Conservation (phyloP, 2,329 filamentous ascomycete genomes). For the Arthrobotrys conoides region DNA sequence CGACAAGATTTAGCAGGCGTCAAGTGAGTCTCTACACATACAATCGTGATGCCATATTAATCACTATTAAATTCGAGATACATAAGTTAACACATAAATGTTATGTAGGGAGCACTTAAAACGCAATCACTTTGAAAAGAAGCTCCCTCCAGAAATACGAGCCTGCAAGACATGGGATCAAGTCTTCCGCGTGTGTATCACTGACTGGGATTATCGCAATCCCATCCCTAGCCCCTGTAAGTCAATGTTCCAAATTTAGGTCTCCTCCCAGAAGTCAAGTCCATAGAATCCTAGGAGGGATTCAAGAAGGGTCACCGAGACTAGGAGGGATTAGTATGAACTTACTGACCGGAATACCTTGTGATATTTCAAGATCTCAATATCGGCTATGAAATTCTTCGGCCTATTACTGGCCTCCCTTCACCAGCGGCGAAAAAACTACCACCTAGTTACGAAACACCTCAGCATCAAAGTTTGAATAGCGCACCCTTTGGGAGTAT, state of each 20-base stretch:
- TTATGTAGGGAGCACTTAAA: slow-evolving; percentile 39
- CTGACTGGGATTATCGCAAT: neutral
- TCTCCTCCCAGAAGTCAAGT: neutral
- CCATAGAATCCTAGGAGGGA: neutral
- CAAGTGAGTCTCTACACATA: slow-evolving; percentile 19
- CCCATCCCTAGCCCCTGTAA: slow-evolving; percentile 9
- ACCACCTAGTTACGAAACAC: neutral
- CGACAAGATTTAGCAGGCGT: slow-evolving; percentile 37
- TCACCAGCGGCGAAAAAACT: neutral
- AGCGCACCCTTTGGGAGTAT: neutral
- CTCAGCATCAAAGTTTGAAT: neutral
- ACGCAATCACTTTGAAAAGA: slow-evolving; percentile 29
- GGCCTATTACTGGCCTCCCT: neutral
- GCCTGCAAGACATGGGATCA: slow-evolving; percentile 12
- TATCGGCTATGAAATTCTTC: slow-evolving; percentile 5
- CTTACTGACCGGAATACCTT: neutral
- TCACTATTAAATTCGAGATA: neutral
- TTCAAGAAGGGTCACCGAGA: too few species aligned
- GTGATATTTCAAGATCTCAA: neutral
- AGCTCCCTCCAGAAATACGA: slow-evolving; percentile 12
- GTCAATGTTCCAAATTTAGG: neutral
- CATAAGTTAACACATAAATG: neutral
- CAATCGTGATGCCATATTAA: too few species aligned
- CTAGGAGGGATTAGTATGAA: too few species aligned
- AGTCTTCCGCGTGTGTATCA: slow-evolving; percentile 19